Evolutionary conservation across 768 basidiomycete genomes (phyloP), one percentile per base, ranked within the genome.

Genomic region (Floccularia luteovirens): DNA sequence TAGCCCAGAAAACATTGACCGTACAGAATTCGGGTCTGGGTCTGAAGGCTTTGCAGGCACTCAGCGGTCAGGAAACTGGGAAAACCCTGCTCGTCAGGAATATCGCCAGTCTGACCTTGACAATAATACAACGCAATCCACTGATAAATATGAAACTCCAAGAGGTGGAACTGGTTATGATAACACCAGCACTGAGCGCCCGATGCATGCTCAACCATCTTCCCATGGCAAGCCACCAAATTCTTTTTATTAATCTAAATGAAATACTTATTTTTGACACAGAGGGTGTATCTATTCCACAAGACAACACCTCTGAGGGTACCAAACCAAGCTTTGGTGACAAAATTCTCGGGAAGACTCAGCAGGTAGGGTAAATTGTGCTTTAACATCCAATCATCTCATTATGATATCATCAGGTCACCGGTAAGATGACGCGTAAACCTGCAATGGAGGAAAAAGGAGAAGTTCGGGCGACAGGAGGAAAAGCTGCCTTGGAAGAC

Each of bases 281-380:
- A 59, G 66, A 59, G 17, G 65, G 66, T 3, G 63, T 65, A 5
- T 59, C 61, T 1, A 42, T 62, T 11, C 64, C 52, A 31, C 63
- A 60, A 2, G 44, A 50, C 13, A 51, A 56, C 2, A 52, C 63
- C 36, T 23, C 60, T 16, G 60, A 66, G 0, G 53, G 60, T 46
- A 64, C 65, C 3, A 66, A 72, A 20, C 63, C 72, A 21, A 63
- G 49, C 20, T 14, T 72, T 0, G 54, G 63, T 5, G 79, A 82
- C 57, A 80, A 74, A 55, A 43, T 78, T 16, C 47, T 77, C 24
- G 78, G 79, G 2, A 79, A 80, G 60, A 63, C 70, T 0, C 64
- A 80, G 48, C 69, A 79, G 66, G 78, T 75, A n/a, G n/a, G n/a
- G n/a, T n/a, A n/a, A n/a, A n/a, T n/a, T 6, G 24, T 3, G 27